These are phyloP conservation scores for Aspergillus sclerotiicarbonarius DNA, from an alignment of 495 filamentous ascomycete genomes.

Conservation along the genomic window DNA sequence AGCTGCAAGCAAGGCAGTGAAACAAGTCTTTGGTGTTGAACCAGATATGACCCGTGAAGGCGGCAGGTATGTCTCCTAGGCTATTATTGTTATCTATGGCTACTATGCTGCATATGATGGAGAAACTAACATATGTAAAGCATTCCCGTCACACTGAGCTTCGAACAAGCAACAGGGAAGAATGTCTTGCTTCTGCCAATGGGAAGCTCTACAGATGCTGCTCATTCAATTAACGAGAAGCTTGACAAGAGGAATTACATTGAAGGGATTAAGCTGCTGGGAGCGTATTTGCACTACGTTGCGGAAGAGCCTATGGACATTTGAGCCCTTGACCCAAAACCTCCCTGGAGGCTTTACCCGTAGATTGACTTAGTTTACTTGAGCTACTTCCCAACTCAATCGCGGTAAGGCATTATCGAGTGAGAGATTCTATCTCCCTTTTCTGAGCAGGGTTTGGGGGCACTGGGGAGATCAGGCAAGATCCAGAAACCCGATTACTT, in stretches of 20 bases:
- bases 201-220: slow-evolving; percentile 94
- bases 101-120: not conserved
- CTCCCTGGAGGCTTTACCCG: not conserved
- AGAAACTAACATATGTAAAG: slow-evolving; percentile 40
- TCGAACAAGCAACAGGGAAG: slow-evolving; percentile 98
- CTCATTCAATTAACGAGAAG: slow-evolving; percentile 98
- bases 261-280: slow-evolving; percentile 93
- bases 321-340: not conserved
- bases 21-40: slow-evolving; percentile 86
- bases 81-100: not conserved
- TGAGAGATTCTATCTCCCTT: not conserved
- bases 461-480: not conserved
- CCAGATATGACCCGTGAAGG: slow-evolving; percentile 97
- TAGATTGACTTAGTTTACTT: not conserved
- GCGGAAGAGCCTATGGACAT: slow-evolving; percentile 72
- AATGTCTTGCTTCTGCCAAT: slow-evolving; percentile 94
- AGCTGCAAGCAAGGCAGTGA: slow-evolving; percentile 87
- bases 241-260: slow-evolving; percentile 96
- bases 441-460: not conserved
- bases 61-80: slow-evolving; percentile 61
- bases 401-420: not conserved
- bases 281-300: slow-evolving; percentile 95
- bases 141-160: slow-evolving; percentile 94
- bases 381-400: not conserved
- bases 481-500: not conserved